A percentile compares a stretch with the other conserved stretches of the same genome.
These are phyloP conservation scores for Lithocarpus polystachyus DNA, from an alignment of 306 rosid genomes.

Conservation along the genomic window DNA sequence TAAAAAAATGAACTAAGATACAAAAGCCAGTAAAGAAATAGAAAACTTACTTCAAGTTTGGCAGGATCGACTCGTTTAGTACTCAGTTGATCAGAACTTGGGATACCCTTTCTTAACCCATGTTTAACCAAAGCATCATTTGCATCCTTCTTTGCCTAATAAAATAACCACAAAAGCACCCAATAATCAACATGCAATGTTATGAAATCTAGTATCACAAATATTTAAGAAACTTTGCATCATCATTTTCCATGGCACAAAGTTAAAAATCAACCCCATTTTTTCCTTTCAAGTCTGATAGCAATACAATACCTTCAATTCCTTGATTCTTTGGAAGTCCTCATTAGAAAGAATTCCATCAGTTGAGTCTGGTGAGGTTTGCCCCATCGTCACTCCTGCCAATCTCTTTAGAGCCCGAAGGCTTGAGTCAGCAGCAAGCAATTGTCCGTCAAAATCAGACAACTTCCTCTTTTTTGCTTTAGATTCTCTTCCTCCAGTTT, in stretches of 20 bases:
- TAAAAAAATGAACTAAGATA: constrained; percentile 6
- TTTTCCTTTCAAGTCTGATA: background rate
- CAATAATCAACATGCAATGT: constrained; percentile 1
- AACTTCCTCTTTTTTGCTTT: constrained; percentile 57
- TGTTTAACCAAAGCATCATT: constrained; percentile 56
- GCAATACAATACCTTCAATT: constrained; percentile 46
- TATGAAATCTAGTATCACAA: background rate
- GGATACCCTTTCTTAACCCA: constrained; percentile 57
- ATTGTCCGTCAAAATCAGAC: constrained; percentile 50
- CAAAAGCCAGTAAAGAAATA: background rate
- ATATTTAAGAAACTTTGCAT: background rate
- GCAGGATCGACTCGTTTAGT: constrained; percentile 68
- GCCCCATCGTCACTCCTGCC: constrained; percentile 35
- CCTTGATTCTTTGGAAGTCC: constrained; percentile 74
- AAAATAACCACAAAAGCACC: constrained; percentile 15
- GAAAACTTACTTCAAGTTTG: constrained; percentile 68
- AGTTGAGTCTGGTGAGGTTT: constrained; percentile 23
- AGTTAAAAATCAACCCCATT: too few relatives aligned
- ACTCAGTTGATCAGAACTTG: constrained; percentile 56
- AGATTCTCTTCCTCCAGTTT: too few relatives aligned
- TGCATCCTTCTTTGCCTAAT: constrained; percentile 64
- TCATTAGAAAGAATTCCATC: constrained; percentile 89
- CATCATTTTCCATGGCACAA: background rate
- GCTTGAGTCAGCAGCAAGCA: constrained; percentile 68
- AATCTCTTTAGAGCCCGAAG: constrained; percentile 79